Conservation (phyloP, 441 rosid species). For the Arabidopsis hybrid region DNA sequence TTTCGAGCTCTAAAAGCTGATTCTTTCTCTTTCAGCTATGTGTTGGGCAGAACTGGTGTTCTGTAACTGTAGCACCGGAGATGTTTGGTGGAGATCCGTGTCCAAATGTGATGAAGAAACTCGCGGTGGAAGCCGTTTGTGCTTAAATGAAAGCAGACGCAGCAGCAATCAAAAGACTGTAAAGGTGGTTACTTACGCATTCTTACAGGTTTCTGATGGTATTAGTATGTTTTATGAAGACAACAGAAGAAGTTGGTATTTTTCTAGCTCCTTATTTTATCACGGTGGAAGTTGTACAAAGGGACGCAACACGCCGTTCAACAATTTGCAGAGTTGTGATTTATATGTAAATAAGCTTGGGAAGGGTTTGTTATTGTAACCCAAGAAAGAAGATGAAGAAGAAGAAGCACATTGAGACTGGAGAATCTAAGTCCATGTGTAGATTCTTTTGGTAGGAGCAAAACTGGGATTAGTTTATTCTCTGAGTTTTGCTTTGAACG, state of each 20-base stretch:
- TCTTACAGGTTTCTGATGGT: slow-evolving; percentile 41
- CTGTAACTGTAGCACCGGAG: slow-evolving; percentile 88
- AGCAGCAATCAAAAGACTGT: slow-evolving; percentile 32
- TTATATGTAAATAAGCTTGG: slow-evolving; percentile 44
- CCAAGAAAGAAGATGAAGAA: slow-evolving; percentile 38
- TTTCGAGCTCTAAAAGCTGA: slow-evolving; percentile 9
- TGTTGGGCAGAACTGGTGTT: slow-evolving; percentile 87
- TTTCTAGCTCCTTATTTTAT: slow-evolving; percentile 44
- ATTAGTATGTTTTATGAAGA: slow-evolving; percentile 38
- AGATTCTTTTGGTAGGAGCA: slow-evolving; percentile 35
- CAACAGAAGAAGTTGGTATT: slow-evolving; percentile 36
- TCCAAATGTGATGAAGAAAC: slow-evolving; percentile 85
- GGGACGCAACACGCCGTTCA: slow-evolving; percentile 60
- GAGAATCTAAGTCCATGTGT: slow-evolving; percentile 64
- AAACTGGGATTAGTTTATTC: slow-evolving; percentile 22
- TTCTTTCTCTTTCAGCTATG: slow-evolving; percentile 67
- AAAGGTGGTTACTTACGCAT: slow-evolving; percentile 38
- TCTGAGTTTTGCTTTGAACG: slow-evolving; percentile 32
- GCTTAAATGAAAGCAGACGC: slow-evolving; percentile 50
- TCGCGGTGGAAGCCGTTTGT: slow-evolving; percentile 89
- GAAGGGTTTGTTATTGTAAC: slow-evolving; percentile 18
- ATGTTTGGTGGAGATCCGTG: slow-evolving; percentile 99
- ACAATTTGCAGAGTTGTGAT: slow-evolving; percentile 35
- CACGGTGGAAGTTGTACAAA: slow-evolving; percentile 83
- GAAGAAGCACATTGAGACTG: slow-evolving; percentile 64